phyloP scores from a whole-genome alignment of 2,329 filamentous ascomycete genomes.

The Verticillium klebahnii region DNA sequence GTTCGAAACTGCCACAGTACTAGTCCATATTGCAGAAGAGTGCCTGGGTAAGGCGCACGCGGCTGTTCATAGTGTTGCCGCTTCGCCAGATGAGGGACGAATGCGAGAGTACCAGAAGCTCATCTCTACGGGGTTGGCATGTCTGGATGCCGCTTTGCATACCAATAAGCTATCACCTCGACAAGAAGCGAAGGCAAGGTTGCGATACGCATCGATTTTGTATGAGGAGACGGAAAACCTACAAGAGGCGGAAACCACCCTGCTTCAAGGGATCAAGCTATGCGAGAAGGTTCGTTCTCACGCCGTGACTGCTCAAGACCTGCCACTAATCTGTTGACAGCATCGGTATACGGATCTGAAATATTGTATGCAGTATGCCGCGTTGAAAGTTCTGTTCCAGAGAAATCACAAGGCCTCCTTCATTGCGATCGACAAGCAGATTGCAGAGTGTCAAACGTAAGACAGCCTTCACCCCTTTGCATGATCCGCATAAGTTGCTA shows the following conservation, averaged over 20 bases:
- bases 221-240: conserved; percentile 73
- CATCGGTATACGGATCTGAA: conserved; percentile 62
- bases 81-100: conserved; percentile 42
- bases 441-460: conserved; percentile 63
- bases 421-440: conserved; percentile 65
- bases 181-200: conserved; percentile 62
- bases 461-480: conserved; percentile 15
- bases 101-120: conserved; percentile 67
- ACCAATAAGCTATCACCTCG: conserved; percentile 57
- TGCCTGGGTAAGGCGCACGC: conserved; percentile 64
- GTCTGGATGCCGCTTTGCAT: conserved; percentile 65
- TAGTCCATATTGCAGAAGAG: conserved; percentile 71
- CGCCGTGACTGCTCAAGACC: background rate
- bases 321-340: conserved; percentile 22
- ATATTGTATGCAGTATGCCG: conserved; percentile 72
- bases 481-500: background rate
- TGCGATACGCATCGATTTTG: conserved; percentile 68
- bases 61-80: conserved; percentile 44
- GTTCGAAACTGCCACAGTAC: conserved; percentile 50
- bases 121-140: conserved; percentile 67
- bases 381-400: conserved; percentile 65
- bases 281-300: conserved; percentile 54
- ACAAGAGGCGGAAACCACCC: conserved; percentile 65
- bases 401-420: conserved; percentile 68
- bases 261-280: conserved; percentile 66